phyloP scores from a whole-genome alignment of 225 moss, liverwort and hornwort genomes.

The Asterella californica region DNA sequence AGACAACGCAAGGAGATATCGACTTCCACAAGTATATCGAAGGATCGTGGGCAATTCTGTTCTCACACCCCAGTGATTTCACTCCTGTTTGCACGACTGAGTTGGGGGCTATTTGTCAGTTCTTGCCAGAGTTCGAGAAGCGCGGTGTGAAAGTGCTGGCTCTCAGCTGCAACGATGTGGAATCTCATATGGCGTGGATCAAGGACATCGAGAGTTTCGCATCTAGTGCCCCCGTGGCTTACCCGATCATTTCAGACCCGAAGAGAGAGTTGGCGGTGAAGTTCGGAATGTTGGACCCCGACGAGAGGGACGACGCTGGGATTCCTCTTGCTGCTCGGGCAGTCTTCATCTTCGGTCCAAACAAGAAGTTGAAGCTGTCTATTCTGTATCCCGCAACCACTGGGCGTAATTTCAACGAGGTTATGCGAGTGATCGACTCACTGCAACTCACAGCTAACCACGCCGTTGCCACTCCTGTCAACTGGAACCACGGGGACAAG shows the following conservation, averaged over 20 bases:
- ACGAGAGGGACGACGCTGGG: slow-evolving; percentile 67
- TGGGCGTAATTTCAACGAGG: slow-evolving; percentile 88
- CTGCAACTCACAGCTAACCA: slow-evolving; percentile 79
- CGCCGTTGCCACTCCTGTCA: slow-evolving; percentile 87
- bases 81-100: slow-evolving; percentile 97
- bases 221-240: slow-evolving; percentile 49
- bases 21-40: slow-evolving; percentile 80
- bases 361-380: slow-evolving; percentile 93
- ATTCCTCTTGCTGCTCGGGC: slow-evolving; percentile 80
- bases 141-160: slow-evolving; percentile 91
- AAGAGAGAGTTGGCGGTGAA: slow-evolving; percentile 73
- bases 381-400: slow-evolving; percentile 94
- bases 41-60: slow-evolving; percentile 78
- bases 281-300: slow-evolving; percentile 91
- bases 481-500: slow-evolving; percentile 89
- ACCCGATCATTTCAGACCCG: slow-evolving; percentile 87
- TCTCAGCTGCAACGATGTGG: slow-evolving; percentile 87
- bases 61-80: slow-evolving; percentile 90
- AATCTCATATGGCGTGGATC: slow-evolving; percentile 94
- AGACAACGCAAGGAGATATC: slow-evolving; percentile 64
- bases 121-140: slow-evolving; percentile 84
- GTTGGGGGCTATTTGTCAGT: slow-evolving; percentile 71
- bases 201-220: slow-evolving; percentile 85
- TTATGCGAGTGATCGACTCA: slow-evolving; percentile 85
- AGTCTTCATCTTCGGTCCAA: slow-evolving; percentile 76